Conservation (phyloP, 2,329 filamentous ascomycete species). For the Neophaeococcomyces mojaviensis region DNA sequence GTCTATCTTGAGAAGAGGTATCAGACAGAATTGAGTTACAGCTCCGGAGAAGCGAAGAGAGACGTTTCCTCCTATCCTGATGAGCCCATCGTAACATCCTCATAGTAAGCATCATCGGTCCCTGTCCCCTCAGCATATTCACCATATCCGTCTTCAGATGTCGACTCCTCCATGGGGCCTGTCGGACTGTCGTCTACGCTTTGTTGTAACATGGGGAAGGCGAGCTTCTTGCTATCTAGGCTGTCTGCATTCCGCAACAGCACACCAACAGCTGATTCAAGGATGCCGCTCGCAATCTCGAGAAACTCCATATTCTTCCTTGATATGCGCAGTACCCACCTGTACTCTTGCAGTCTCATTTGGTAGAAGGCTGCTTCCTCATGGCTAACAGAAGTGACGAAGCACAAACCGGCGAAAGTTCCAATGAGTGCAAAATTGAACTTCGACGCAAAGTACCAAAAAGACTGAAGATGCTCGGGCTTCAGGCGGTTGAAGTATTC, state of each 20-base stretch:
- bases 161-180: constrained; percentile 11
- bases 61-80: too few species aligned
- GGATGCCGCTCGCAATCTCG: constrained; percentile 23
- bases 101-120: constrained; percentile 9
- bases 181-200: constrained; percentile 6
- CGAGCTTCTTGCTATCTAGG: constrained; percentile 19
- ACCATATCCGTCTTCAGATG: background rate
- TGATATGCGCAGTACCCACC: constrained; percentile 86
- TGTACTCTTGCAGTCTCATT: constrained; percentile 74
- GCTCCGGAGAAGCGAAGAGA: too few species aligned
- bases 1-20: too few species aligned
- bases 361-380: constrained; percentile 94
- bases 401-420: constrained; percentile 77
- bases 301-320: constrained; percentile 24
- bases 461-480: constrained; percentile 75
- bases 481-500: constrained; percentile 92
- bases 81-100: constrained; percentile 7
- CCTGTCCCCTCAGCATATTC: constrained; percentile 5
- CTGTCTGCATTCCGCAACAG: constrained; percentile 21
- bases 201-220: constrained; percentile 22
- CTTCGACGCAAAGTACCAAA: constrained; percentile 57
- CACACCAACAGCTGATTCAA: constrained; percentile 22
- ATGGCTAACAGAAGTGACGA: constrained; percentile 76
- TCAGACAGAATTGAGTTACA: too few species aligned
- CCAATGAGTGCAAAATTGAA: constrained; percentile 87